These are phyloP conservation scores for Hypsizygus marmoreus DNA, from an alignment of 768 basidiomycete species.

Conservation along the genomic window DNA sequence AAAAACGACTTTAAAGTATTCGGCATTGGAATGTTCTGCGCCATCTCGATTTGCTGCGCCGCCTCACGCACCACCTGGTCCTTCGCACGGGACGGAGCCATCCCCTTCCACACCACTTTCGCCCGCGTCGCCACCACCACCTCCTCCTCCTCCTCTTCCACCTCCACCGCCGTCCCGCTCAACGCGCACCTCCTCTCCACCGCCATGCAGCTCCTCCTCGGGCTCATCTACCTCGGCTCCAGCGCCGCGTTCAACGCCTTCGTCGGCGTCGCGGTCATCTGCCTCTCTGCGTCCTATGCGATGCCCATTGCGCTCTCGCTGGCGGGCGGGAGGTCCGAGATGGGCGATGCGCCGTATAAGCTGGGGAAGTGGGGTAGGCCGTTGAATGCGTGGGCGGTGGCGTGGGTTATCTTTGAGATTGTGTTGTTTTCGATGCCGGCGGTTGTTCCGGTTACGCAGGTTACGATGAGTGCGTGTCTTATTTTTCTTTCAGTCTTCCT, in stretches of 20 bases:
- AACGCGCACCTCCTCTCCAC: constrained; percentile 65
- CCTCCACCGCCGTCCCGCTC: constrained; percentile 50
- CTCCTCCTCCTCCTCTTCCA: constrained; percentile 27
- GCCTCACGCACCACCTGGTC: constrained; percentile 73
- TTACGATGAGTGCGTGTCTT: constrained; percentile 45
- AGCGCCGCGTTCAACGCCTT: constrained; percentile 70
- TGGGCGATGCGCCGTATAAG: constrained; percentile 51
- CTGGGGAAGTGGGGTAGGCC: constrained; percentile 46
- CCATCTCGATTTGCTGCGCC: constrained; percentile 66
- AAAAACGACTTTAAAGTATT: constrained; percentile 42
- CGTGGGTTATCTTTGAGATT: constrained; percentile 64
- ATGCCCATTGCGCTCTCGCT: constrained; percentile 62
- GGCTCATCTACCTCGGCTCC: constrained; percentile 63
- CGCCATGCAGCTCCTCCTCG: constrained; percentile 56
- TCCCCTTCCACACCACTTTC: constrained; percentile 55
- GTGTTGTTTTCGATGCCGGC: constrained; percentile 73
- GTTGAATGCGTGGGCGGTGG: constrained; percentile 53
- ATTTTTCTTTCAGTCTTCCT: not conserved
- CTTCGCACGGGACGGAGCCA: constrained; percentile 67
- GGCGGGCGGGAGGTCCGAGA: constrained; percentile 40
- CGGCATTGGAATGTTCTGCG: constrained; percentile 59
- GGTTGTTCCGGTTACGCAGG: constrained; percentile 52
- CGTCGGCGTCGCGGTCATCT: constrained; percentile 66
- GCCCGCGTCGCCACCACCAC: constrained; percentile 41
- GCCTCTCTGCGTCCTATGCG: constrained; percentile 63